phyloP scores from a whole-genome alignment of 2,329 filamentous ascomycete genomes.

The Sarocladiaceae sp. region DNA sequence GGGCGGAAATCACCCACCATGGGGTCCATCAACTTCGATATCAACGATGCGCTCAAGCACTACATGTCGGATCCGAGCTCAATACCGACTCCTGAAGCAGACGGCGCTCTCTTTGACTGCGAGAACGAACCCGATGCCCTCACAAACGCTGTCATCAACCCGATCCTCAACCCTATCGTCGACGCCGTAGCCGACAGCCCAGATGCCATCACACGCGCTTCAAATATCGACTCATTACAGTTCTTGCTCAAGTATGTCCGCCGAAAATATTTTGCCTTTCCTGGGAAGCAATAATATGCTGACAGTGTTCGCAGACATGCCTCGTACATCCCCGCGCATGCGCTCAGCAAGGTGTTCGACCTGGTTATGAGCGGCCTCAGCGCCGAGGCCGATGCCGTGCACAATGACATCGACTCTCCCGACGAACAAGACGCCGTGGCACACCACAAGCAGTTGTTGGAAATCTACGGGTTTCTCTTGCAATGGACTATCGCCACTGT shows the following conservation, averaged over 20 bases:
- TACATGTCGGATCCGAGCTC: conserved; percentile 90
- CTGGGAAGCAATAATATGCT: not conserved
- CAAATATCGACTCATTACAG: conserved; percentile 87
- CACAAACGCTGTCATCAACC: conserved; percentile 74
- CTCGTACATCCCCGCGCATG: conserved; percentile 71
- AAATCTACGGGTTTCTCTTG: conserved; percentile 89
- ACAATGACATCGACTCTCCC: conserved; percentile 76
- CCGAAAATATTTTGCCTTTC: conserved; percentile 24
- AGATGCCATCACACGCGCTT: conserved; percentile 75
- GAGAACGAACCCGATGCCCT: conserved; percentile 87
- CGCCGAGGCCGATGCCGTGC: conserved; percentile 78
- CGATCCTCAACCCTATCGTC: conserved; percentile 84
- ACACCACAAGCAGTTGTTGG: conserved; percentile 86
- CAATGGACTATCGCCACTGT: conserved; percentile 96
- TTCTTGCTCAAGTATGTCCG: conserved; percentile 81
- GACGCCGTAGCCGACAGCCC: conserved; percentile 90
- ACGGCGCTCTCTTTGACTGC: conserved; percentile 78
- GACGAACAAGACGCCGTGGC: conserved; percentile 86
- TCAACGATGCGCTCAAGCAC: conserved; percentile 93
- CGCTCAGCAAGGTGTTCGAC: conserved; percentile 90
- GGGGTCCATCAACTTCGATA: conserved; percentile 83
- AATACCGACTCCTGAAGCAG: conserved; percentile 82
- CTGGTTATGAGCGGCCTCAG: conserved; percentile 81
- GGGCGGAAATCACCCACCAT: conserved; percentile 39
- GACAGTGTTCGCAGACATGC: conserved; percentile 62